A percentile compares a stretch with the other conserved stretches of the same genome.
These are phyloP conservation scores for Trichodelitschia bisporula DNA, from an alignment of 495 filamentous ascomycete genomes.

Conservation along the genomic window DNA sequence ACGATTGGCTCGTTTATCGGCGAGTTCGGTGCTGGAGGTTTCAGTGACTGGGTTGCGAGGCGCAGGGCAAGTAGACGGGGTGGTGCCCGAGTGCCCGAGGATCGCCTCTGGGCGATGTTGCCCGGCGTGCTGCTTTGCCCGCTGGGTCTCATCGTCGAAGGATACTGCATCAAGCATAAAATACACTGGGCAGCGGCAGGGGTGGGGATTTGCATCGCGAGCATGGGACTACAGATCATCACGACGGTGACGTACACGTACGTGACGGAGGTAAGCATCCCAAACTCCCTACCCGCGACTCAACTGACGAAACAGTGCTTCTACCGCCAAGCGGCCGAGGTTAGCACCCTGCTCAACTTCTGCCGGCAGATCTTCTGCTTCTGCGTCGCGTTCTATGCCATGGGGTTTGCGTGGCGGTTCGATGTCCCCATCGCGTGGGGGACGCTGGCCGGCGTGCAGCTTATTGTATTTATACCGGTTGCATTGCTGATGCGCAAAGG, in stretches of 20 bases:
- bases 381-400: slow-evolving; percentile 6
- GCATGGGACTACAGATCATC: slow-evolving; percentile 13
- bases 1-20: slow-evolving; percentile 9
- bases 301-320: slow-evolving; percentile 1
- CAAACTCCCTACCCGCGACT: not conserved
- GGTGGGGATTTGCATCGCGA: slow-evolving; percentile 14
- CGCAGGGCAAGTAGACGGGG: slow-evolving; percentile 4
- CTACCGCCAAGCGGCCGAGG: slow-evolving; percentile 6
- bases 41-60: slow-evolving; percentile 11
- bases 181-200: slow-evolving; percentile 7
- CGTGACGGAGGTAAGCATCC: slow-evolving; percentile 1
- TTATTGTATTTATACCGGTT: no score
- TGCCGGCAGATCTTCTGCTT: slow-evolving; percentile 4
- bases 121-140: slow-evolving; percentile 8
- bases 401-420: slow-evolving; percentile 4
- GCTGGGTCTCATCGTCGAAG: slow-evolving; percentile 7
- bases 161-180: slow-evolving; percentile 1
- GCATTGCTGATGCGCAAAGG: no score
- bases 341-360: slow-evolving; percentile 4
- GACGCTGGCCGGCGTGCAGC: no score
- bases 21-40: slow-evolving; percentile 8
- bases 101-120: slow-evolving; percentile 7
- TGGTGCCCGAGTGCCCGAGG: slow-evolving; percentile 12
- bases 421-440: slow-evolving; percentile 8
- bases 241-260: slow-evolving; percentile 15